These are phyloP conservation scores for Clarireedia hainanense DNA, from an alignment of 2,329 filamentous ascomycete genomes.

Conservation along the genomic window DNA sequence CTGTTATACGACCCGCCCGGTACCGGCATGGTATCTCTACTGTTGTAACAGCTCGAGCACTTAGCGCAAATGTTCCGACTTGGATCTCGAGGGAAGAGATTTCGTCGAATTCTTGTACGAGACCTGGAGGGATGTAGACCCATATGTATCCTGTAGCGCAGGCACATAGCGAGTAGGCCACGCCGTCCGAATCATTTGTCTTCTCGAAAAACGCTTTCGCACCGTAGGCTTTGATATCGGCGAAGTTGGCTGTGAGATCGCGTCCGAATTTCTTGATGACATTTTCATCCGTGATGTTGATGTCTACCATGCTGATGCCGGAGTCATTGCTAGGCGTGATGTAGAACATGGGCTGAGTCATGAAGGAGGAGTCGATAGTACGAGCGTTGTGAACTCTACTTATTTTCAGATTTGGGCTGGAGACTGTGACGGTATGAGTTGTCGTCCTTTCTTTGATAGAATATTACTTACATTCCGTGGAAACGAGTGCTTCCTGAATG, in stretches of 20 bases:
- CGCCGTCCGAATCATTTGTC: slow-evolving; percentile 16
- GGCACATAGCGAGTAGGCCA: slow-evolving; percentile 20
- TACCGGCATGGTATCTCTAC: slow-evolving; percentile 21
- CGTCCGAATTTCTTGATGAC: slow-evolving; percentile 22
- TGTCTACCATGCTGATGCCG: slow-evolving; percentile 21
- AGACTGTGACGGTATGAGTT: slow-evolving; percentile 12
- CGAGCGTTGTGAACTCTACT: slow-evolving; percentile 16
- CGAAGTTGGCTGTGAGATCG: slow-evolving; percentile 24
- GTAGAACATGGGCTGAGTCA: slow-evolving; percentile 21
- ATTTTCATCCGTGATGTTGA: slow-evolving; percentile 21
- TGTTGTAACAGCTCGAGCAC: slow-evolving; percentile 20
- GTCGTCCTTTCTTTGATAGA: too few species aligned
- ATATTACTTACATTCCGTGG: slow-evolving; percentile 20
- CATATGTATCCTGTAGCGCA: slow-evolving; percentile 27
- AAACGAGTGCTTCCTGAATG: slow-evolving; percentile 25
- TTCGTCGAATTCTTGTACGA: neutral
- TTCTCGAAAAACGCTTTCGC: slow-evolving; percentile 23
- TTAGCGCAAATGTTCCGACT: slow-evolving; percentile 23
- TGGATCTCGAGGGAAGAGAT: slow-evolving; percentile 20
- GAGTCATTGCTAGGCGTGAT: slow-evolving; percentile 21
- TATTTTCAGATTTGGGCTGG: slow-evolving; percentile 19
- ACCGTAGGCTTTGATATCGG: slow-evolving; percentile 21
- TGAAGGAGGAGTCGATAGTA: slow-evolving; percentile 14
- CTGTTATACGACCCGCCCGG: neutral
- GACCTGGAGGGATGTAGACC: slow-evolving; percentile 12